Percentiles rank a stretch among this genome's conserved stretches.
Evolutionary conservation across 1,284 basidiomycete species (phyloP).

Genomic region (Ceratobasidium sp.): DNA sequence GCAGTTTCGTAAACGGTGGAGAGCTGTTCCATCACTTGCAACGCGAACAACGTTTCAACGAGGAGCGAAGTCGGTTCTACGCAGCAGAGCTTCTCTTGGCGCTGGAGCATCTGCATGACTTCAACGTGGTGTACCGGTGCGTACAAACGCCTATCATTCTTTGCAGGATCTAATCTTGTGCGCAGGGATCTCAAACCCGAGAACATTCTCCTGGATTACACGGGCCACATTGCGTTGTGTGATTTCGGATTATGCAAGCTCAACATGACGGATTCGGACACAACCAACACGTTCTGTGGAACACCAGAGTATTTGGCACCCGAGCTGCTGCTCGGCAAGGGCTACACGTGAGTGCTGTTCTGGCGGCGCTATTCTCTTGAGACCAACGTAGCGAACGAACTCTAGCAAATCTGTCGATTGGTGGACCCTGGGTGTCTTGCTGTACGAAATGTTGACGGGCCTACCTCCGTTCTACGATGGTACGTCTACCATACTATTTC

Average conservation of each 20-base stretch:
- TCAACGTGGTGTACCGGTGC: conserved; percentile 96
- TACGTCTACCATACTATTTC: conserved; percentile 47
- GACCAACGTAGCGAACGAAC: neutral
- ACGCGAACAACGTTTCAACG: conserved; percentile 94
- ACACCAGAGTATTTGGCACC: conserved; percentile 97
- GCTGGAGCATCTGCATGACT: conserved; percentile 93
- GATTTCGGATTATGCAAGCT: conserved; percentile 98
- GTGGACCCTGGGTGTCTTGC: conserved; percentile 97
- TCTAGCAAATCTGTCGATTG: conserved; percentile 94
- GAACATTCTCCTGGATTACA: conserved; percentile 97
- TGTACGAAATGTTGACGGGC: conserved; percentile 97
- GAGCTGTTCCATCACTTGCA: conserved; percentile 98
- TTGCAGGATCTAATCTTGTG: neutral
- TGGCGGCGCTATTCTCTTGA: neutral
- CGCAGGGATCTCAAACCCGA: conserved; percentile 93
- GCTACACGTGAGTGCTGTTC: conserved; percentile 72
- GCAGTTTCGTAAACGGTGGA: conserved; percentile 94
- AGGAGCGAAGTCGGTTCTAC: conserved; percentile 93
- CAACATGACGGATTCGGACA: conserved; percentile 97
- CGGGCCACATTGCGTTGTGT: conserved; percentile 97
- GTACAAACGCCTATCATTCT: conserved; percentile 22
- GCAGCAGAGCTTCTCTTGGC: conserved; percentile 95
- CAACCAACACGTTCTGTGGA: conserved; percentile 97
- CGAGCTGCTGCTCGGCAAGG: conserved; percentile 92
- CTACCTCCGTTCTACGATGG: conserved; percentile 98